A percentile compares a stretch with the other conserved stretches of the same genome.
phyloP scores from a whole-genome alignment of 345 rosid genomes.

The Ceriops zippeliana region DNA sequence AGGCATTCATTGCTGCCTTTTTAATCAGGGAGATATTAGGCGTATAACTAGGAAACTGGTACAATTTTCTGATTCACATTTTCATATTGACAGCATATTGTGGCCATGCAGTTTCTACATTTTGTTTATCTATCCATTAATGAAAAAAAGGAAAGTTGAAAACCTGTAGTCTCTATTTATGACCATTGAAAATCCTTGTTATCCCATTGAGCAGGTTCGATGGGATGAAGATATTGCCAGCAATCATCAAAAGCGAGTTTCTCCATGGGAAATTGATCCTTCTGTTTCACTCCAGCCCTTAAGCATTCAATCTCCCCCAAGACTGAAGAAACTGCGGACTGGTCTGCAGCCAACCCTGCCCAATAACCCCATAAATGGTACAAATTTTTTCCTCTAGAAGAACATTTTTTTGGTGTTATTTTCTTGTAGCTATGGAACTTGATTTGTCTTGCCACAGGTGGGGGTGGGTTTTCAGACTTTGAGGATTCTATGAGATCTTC shows the following conservation, averaged over 20 bases:
- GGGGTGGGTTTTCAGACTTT: constrained; percentile 67
- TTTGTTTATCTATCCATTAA: background rate
- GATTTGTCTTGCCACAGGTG: constrained; percentile 35
- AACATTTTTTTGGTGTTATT: background rate
- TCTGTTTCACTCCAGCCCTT: constrained; percentile 67
- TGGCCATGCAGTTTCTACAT: no score
- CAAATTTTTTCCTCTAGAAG: background rate
- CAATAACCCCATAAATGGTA: constrained; percentile 53
- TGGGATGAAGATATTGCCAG: constrained; percentile 71
- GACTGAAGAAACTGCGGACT: constrained; percentile 71
- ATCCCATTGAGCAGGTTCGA: constrained; percentile 49
- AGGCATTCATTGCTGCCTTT: background rate
- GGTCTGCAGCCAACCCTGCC: constrained; percentile 53
- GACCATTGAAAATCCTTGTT: background rate
- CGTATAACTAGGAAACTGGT: background rate
- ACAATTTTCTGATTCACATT: background rate
- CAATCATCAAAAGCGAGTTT: constrained; percentile 66
- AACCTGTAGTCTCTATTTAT: background rate
- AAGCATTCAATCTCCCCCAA: constrained; percentile 70
- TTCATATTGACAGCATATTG: background rate
- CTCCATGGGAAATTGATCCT: constrained; percentile 91
- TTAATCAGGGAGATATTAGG: background rate
- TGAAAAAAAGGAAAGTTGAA: background rate
- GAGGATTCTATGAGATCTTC: constrained; percentile 86
- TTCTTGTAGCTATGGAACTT: background rate